A percentile compares a stretch with the other conserved stretches of the same genome.
phyloP scores from a whole-genome alignment of 441 rosid genomes.

The Adansonia grandidieri region DNA sequence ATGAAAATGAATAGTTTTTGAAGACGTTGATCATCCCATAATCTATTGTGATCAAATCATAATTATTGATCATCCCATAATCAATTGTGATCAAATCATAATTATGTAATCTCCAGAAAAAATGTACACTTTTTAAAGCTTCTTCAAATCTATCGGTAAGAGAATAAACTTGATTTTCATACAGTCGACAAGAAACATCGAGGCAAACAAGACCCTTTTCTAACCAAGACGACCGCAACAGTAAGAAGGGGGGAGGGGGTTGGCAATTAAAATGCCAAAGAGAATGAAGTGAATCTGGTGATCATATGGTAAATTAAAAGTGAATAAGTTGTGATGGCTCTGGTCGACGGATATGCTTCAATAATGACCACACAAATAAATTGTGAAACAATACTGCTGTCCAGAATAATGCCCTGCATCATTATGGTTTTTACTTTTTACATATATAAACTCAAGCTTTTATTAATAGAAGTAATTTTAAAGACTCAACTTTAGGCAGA shows the following conservation, averaged over 20 bases:
- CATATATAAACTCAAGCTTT: not conserved
- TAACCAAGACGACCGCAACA: not conserved
- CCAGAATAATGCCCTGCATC: not conserved
- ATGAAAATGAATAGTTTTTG: not conserved
- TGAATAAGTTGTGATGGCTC: not conserved
- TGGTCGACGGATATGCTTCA: not conserved
- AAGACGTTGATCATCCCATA: not conserved
- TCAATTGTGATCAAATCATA: not conserved
- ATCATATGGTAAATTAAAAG: not conserved
- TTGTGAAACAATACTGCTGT: not conserved
- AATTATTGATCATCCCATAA: not conserved
- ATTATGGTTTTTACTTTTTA: not conserved
- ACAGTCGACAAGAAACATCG: conserved; percentile 1
- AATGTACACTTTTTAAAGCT: not conserved
- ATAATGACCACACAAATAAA: not conserved
- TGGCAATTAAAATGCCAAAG: not conserved
- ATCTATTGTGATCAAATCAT: not conserved
- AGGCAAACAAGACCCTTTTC: conserved; percentile 1
- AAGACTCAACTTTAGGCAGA: conserved; percentile 1
- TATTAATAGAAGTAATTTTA: not conserved
- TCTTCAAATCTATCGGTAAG: too few relatives aligned
- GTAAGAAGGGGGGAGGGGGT: too few relatives aligned
- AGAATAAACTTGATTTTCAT: too few relatives aligned
- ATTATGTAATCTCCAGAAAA: not conserved
- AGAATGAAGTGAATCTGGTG: conserved; percentile 1